Conservation (phyloP, 2,329 filamentous ascomycete genomes). For the Whalleya microplaca region DNA sequence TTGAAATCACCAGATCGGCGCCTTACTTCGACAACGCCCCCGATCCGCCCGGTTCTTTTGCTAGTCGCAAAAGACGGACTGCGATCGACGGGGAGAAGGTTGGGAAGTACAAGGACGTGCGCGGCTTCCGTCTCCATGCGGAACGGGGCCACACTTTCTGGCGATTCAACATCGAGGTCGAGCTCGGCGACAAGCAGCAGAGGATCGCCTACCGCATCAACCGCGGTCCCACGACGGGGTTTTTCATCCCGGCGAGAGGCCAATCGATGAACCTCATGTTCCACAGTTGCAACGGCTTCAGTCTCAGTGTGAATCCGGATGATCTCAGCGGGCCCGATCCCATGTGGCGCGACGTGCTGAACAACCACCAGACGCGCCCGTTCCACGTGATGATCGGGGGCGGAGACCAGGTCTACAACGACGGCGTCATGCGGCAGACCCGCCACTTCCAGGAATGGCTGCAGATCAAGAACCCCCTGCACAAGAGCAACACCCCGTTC, state of each 20-base stretch:
- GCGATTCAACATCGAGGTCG: conserved; percentile 94
- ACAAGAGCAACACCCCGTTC: conserved; percentile 81
- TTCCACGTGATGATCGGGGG: conserved; percentile 99
- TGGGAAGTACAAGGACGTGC: conserved; percentile 81
- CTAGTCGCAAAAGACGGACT: conserved; percentile 55
- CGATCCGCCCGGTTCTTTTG: conserved; percentile 58
- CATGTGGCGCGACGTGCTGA: conserved; percentile 94
- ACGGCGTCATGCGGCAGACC: conserved; percentile 77
- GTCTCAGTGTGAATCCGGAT: conserved; percentile 74
- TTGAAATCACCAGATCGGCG: conserved; percentile 66
- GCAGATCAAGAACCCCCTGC: conserved; percentile 73
- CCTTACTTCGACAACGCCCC: conserved; percentile 51
- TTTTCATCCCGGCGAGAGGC: conserved; percentile 87
- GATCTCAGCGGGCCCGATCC: conserved; percentile 91
- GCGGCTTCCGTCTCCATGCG: conserved; percentile 78
- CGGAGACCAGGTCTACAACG: conserved; percentile 96
- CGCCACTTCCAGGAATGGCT: conserved; percentile 83
- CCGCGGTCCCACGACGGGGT: conserved; percentile 81
- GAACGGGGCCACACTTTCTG: conserved; percentile 93
- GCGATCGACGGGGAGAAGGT: conserved; percentile 77
- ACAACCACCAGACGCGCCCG: conserved; percentile 84
- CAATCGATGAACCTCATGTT: conserved; percentile 99
- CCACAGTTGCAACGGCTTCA: conserved; percentile 97
- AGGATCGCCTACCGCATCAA: conserved; percentile 97
- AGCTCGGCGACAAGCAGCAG: conserved; percentile 76